Evolutionary conservation across 2,329 filamentous ascomycete species (phyloP).

Genomic region (Didymella exigua): DNA sequence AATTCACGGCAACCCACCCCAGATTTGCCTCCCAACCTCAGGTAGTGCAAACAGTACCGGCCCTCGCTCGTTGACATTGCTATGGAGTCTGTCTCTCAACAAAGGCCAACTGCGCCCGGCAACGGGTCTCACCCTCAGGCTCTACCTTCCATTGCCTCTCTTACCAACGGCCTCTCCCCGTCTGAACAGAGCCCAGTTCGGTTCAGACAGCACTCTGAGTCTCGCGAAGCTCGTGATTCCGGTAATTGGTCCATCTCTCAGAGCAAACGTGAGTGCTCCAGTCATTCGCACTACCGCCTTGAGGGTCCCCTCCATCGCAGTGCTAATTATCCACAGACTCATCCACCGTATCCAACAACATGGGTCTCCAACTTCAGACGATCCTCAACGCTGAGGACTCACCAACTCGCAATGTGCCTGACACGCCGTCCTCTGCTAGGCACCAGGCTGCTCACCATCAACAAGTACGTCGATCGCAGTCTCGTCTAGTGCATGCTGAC

Average conservation of each 20-base stretch:
- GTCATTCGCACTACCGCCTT: conserved; percentile 7
- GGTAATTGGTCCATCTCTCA: conserved; percentile 66
- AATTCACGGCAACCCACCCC: conserved; percentile 17
- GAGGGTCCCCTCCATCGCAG: background rate
- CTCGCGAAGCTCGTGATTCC: conserved; percentile 61
- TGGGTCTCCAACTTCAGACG: conserved; percentile 57
- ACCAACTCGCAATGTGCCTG: conserved; percentile 52
- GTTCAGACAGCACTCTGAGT: conserved; percentile 45
- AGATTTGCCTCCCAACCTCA: conserved; percentile 12
- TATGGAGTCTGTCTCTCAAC: conserved; percentile 42
- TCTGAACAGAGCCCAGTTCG: conserved; percentile 43
- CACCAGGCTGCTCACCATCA: conserved; percentile 40
- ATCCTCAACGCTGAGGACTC: conserved; percentile 57
- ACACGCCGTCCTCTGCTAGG: conserved; percentile 50
- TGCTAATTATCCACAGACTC: conserved; percentile 42
- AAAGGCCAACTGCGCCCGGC: conserved; percentile 29
- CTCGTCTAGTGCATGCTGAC: conserved; percentile 24
- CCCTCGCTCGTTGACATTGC: conserved; percentile 14
- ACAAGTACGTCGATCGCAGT: conserved; percentile 37
- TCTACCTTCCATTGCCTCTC: conserved; percentile 47
- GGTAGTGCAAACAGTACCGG: conserved; percentile 15
- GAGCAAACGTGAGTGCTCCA: conserved; percentile 56
- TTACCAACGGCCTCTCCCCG: conserved; percentile 43
- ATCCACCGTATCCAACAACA: conserved; percentile 53
- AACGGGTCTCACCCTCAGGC: conserved; percentile 42